These are phyloP conservation scores for Vigna mungo DNA, from an alignment of 306 rosid genomes.

Conservation along the genomic window DNA sequence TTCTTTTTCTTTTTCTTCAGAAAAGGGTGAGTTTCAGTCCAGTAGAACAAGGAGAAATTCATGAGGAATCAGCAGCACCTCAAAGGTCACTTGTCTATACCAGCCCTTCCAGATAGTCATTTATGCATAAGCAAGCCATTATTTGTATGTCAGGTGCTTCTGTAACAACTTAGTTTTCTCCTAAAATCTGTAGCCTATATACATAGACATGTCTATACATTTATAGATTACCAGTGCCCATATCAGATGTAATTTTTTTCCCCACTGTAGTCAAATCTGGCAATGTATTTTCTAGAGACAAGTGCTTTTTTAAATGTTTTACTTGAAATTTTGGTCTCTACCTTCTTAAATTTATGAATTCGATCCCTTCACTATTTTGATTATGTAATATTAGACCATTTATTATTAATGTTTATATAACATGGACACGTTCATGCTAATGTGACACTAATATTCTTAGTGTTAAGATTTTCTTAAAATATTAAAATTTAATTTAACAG, in stretches of 20 bases:
- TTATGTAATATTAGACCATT: neutral
- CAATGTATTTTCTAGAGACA: neutral
- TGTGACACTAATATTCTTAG: no score
- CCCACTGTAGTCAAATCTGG: neutral
- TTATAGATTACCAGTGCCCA: slow-evolving; percentile 15
- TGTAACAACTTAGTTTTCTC: slow-evolving; percentile 34
- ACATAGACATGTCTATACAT: slow-evolving; percentile 14
- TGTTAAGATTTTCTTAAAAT: no score
- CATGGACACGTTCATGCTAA: no score
- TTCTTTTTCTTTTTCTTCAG: slow-evolving; percentile 50
- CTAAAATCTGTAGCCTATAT: slow-evolving; percentile 23
- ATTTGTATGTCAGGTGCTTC: slow-evolving; percentile 24
- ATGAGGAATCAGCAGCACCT: slow-evolving; percentile 37
- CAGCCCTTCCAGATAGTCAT: slow-evolving; percentile 23
- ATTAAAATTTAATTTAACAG: neutral
- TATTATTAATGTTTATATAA: no score
- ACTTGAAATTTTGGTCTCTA: neutral
- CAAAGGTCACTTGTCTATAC: slow-evolving; percentile 23
- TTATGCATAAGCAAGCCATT: slow-evolving; percentile 10
- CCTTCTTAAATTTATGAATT: neutral
- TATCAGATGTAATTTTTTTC: slow-evolving; percentile 7
- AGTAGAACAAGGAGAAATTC: slow-evolving; percentile 52
- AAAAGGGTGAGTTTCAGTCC: slow-evolving; percentile 69
- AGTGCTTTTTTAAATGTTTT: neutral
- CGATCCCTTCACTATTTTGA: neutral